These are phyloP conservation scores for Hypoxylon sp. DNA, from an alignment of 2,329 filamentous ascomycete genomes.

Conservation along the genomic window DNA sequence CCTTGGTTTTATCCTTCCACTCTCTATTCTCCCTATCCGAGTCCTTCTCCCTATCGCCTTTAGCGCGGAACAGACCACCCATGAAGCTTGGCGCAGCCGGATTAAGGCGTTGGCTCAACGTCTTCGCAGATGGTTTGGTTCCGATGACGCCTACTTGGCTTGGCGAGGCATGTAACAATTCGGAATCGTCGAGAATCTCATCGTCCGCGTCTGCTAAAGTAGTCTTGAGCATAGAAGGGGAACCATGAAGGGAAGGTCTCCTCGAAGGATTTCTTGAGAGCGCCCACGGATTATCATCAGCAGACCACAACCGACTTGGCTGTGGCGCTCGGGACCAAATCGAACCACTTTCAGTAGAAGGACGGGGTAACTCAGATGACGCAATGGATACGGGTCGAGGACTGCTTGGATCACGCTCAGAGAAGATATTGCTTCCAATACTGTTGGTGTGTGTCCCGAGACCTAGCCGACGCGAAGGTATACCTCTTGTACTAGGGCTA, in stretches of 20 bases:
- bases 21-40: conserved; percentile 49
- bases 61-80: conserved; percentile 68
- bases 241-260: conserved; percentile 82
- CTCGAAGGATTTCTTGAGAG: conserved; percentile 75
- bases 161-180: conserved; percentile 61
- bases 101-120: conserved; percentile 74
- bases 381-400: conserved; percentile 75
- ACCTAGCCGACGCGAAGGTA: conserved; percentile 40
- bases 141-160: conserved; percentile 78
- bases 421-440: conserved; percentile 55
- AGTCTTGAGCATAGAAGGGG: conserved; percentile 69
- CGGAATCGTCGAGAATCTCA: conserved; percentile 68
- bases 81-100: conserved; percentile 91
- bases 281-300: conserved; percentile 59
- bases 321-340: conserved; percentile 72
- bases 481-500: conserved; percentile 40
- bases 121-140: conserved; percentile 69
- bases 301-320: conserved; percentile 71
- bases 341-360: conserved; percentile 79
- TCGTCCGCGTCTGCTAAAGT: conserved; percentile 71
- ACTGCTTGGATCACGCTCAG: conserved; percentile 65
- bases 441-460: conserved; percentile 55
- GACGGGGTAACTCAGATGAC: conserved; percentile 75
- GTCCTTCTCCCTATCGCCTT: conserved; percentile 45
- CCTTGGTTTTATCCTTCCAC: conserved; percentile 48